Evolutionary conservation across 352 stramenopile genomes (phyloP), one percentile per base, ranked within the genome.

Genomic region (Pythium biforme): DNA sequence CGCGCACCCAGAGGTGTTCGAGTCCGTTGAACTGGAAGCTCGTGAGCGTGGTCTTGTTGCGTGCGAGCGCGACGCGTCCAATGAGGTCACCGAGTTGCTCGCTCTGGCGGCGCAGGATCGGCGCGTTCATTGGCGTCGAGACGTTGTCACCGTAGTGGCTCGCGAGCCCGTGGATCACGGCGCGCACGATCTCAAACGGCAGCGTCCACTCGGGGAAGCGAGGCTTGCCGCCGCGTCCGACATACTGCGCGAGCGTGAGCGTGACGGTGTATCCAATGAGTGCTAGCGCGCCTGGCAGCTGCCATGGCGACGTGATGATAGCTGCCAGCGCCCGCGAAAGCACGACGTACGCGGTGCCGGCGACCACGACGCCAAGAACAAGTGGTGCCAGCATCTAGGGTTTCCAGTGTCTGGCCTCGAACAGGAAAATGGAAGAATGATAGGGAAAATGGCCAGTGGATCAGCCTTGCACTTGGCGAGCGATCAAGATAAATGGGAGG

Each of bases 191-290:
- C 29, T 72, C 65, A 26, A 68, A 64, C 17, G 20, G 14, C 0
- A 72, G 54, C 14, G 65, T 72, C 65, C 65, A 72, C 31, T 64
- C 47, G 7, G 29, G 22, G 31, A 65, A 64, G n/a, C 46, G 39
- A 11, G 65, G 47, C 48, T 50, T 49, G 53, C 20, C 55, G 22
- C 59, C 65, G 8, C 65, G 52, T 17, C 31, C 46, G 26, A 61
- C 25, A 26, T 64, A 69, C 48, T 43, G 34, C 7, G 23, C 22
- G 19, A 69, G 22, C 31, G 62, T 37, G 14, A 6, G n/a, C 19
- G n/a, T 8, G 22, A 51, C 27, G 19, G 33, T 27, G 31, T 25
- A 48, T 11, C 1, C 47, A 10, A 68, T 22, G n/a, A 40, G 43
- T 0, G 25, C 2, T 10, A 31, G 19, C 4, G 62, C 52, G 19